Evolutionary conservation across 2,329 filamentous ascomycete genomes (phyloP).

Genomic region (Pseudogymnoascus sp.): DNA sequence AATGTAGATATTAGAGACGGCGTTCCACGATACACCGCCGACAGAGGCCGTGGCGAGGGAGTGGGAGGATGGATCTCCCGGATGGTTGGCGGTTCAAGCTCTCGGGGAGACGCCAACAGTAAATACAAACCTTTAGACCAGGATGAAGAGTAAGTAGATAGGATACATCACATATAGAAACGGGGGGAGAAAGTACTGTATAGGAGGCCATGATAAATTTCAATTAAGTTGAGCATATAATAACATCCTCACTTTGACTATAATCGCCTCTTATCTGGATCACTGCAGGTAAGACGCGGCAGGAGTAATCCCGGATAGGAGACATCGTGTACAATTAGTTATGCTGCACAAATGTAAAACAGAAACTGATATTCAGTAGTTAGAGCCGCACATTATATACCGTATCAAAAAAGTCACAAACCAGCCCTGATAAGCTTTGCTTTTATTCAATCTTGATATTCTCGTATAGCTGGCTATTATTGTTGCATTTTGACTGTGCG

Average conservation of each 20-base stretch:
- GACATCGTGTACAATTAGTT: background rate
- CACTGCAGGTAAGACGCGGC: background rate
- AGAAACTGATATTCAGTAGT: background rate
- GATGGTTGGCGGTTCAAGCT: slow-evolving; percentile 43
- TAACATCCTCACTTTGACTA: background rate
- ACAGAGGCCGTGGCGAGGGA: slow-evolving; percentile 41
- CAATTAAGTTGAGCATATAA: background rate
- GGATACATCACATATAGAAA: slow-evolving; percentile 9
- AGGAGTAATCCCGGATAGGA: background rate
- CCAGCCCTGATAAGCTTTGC: background rate
- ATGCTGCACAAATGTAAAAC: slow-evolving; percentile 9
- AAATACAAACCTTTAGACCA: slow-evolving; percentile 35
- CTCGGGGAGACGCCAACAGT: slow-evolving; percentile 18
- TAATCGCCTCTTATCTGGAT: background rate
- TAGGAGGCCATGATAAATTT: slow-evolving; percentile 2
- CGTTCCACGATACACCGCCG: slow-evolving; percentile 36
- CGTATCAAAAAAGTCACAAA: background rate
- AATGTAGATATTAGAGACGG: slow-evolving; percentile 47
- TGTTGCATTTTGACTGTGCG: slow-evolving; percentile 1
- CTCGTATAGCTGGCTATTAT: slow-evolving; percentile 1
- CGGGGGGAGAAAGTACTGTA: background rate
- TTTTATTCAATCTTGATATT: background rate
- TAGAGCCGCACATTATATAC: background rate
- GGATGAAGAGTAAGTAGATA: slow-evolving; percentile 32
- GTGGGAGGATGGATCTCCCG: slow-evolving; percentile 64